phyloP scores from a whole-genome alignment of 768 basidiomycete genomes.

The Royoungia palumana region DNA sequence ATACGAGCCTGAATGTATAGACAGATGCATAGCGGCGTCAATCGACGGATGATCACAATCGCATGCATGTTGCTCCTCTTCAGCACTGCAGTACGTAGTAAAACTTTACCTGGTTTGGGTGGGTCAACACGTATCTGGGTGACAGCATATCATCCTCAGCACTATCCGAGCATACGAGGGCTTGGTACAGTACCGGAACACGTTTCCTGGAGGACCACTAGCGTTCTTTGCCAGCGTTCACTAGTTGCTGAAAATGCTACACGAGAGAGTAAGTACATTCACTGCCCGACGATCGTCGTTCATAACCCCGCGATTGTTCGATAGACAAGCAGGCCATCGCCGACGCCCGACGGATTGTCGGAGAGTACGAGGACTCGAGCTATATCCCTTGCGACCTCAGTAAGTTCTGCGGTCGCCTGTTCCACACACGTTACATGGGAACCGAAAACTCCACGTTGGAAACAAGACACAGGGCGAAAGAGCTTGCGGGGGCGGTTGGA shows the following conservation, averaged over 20 bases:
- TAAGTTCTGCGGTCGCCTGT: slow-evolving; percentile 83
- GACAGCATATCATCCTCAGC: slow-evolving; percentile 18
- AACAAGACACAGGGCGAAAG: slow-evolving; percentile 82
- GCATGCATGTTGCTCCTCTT: slow-evolving; percentile 22
- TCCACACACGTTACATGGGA: slow-evolving; percentile 99
- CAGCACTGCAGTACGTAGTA: slow-evolving; percentile 18
- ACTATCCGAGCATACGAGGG: slow-evolving; percentile 20
- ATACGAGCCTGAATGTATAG: slow-evolving; percentile 18
- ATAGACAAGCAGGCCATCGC: slow-evolving; percentile 81
- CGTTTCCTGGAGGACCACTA: slow-evolving; percentile 21
- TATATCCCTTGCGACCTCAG: slow-evolving; percentile 85
- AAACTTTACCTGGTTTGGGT: too few species aligned
- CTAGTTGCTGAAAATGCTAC: slow-evolving; percentile 78
- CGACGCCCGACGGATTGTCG: slow-evolving; percentile 86
- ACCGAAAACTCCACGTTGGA: slow-evolving; percentile 92
- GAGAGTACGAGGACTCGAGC: slow-evolving; percentile 74
- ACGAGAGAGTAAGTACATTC: slow-evolving; percentile 54
- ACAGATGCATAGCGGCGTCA: slow-evolving; percentile 1
- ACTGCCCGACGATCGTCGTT: neutral
- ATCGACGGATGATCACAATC: slow-evolving; percentile 13
- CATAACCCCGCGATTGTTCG: neutral
- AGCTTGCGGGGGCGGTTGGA: slow-evolving; percentile 84
- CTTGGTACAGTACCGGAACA: slow-evolving; percentile 19
- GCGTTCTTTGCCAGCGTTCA: slow-evolving; percentile 61
- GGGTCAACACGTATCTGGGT: neutral